A percentile compares a stretch with the other conserved stretches of the same genome.
phyloP scores from a whole-genome alignment of 1,284 basidiomycete genomes.

The Ganoderma boninense region DNA sequence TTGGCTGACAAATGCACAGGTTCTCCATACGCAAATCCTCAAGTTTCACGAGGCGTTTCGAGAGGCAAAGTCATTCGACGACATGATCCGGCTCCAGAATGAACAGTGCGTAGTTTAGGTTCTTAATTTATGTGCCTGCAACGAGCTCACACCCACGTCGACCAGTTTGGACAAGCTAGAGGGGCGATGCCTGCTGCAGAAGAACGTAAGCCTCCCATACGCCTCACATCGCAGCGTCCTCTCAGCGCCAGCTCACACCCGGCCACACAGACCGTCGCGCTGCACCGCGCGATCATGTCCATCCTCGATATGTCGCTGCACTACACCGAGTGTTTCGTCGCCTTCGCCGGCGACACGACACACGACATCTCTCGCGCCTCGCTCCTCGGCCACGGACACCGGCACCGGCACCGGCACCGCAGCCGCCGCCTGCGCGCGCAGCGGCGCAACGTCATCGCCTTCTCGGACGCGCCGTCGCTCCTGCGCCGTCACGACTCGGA shows the following conservation, averaged over 20 bases:
- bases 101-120: slow-evolving; percentile 64
- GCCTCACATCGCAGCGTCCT: not conserved
- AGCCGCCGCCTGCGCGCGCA: slow-evolving; percentile 63
- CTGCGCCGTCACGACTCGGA: slow-evolving; percentile 37
- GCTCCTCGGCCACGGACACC: slow-evolving; percentile 49
- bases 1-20: slow-evolving; percentile 49
- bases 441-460: slow-evolving; percentile 67
- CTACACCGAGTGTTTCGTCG: slow-evolving; percentile 69
- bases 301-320: slow-evolving; percentile 79
- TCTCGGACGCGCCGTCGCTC: slow-evolving; percentile 47
- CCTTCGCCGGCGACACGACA: slow-evolving; percentile 64
- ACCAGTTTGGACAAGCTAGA: slow-evolving; percentile 69
- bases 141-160: not conserved
- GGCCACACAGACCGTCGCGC: slow-evolving; percentile 59
- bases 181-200: slow-evolving; percentile 71
- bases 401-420: slow-evolving; percentile 51
- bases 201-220: slow-evolving; percentile 57
- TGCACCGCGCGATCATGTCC: slow-evolving; percentile 70
- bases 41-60: slow-evolving; percentile 65
- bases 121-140: not conserved
- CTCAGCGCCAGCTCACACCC: not conserved
- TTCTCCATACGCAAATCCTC: slow-evolving; percentile 68
- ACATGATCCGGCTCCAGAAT: slow-evolving; percentile 77
- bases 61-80: slow-evolving; percentile 73
- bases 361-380: slow-evolving; percentile 70